Conservation (phyloP, 306 rosid species). For the Pyrus bretschneideri region DNA sequence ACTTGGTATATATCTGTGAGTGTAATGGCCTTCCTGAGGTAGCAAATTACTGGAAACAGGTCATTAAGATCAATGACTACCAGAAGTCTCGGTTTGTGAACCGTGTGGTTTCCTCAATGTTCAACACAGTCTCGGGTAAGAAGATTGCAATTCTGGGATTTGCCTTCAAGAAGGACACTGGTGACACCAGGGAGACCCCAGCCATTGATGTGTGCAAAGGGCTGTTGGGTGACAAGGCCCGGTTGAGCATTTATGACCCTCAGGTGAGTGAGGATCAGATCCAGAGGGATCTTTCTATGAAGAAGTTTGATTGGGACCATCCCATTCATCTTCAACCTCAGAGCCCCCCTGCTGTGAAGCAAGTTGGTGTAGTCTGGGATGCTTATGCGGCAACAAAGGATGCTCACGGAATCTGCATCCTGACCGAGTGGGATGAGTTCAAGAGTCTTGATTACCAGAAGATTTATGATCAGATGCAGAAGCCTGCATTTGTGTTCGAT, state of each 20-base stretch:
- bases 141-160: constrained; percentile 71
- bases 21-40: constrained; percentile 94
- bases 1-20: constrained; percentile 84
- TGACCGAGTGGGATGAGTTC: constrained; percentile 88
- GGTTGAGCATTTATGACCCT: constrained; percentile 74
- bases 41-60: constrained; percentile 92
- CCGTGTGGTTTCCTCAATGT: constrained; percentile 80
- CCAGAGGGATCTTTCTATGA: constrained; percentile 64
- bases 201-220: constrained; percentile 89
- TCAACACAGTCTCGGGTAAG: constrained; percentile 75
- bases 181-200: constrained; percentile 87
- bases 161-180: constrained; percentile 91
- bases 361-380: constrained; percentile 61
- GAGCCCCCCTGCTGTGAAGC: constrained; percentile 55
- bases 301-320: constrained; percentile 88
- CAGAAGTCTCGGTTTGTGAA: constrained; percentile 77
- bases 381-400: constrained; percentile 66
- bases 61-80: constrained; percentile 83
- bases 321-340: constrained; percentile 70
- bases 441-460: constrained; percentile 58
- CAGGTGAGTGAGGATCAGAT: constrained; percentile 74
- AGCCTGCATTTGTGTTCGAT: constrained; percentile 83
- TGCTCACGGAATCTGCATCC: constrained; percentile 63
- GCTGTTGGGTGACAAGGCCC: constrained; percentile 66
- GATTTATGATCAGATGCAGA: constrained; percentile 64